Evolutionary conservation across 1,139 yeast genomes (phyloP), one percentile per base, ranked within the genome.

Genomic region (Taphrina betulina): DNA sequence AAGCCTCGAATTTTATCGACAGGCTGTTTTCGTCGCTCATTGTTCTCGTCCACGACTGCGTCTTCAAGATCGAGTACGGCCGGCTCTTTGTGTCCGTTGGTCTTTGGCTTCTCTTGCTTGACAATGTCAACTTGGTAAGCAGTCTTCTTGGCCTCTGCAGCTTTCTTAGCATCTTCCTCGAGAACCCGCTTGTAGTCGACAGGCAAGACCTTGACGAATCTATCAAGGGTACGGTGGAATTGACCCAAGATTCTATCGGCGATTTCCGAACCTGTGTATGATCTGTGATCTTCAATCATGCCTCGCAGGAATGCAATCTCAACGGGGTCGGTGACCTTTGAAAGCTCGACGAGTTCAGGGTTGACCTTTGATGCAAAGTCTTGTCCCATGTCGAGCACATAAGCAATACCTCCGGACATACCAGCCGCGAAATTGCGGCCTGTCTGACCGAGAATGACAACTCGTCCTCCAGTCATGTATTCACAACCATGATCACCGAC

Each of bases 361-460:
- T 92, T 92, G 63, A 87, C 90, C 73, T 85, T 85, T 60, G 82
- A 82, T 62, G 76, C 73, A 67, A 92, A 90, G 69, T 89, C 96
- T 69, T 90, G 96, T 55, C 94, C 96, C 78, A 92, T 86, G 67
- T 90, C 95, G 66, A 90, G 78, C 60, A 94, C 96, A 69, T 92
- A 92, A 29, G 96, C 95, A 71, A 92, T 92, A 81, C 98, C 98
- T 73, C 98, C 98, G 66, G 96, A 90, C 87, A 94, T 94, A 77
- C 98, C 98, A 57, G 98, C 96, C 43, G 96, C 97, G 71, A 92
- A 92, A 75, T 89, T 85, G 64, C 97, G 82, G 60, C 96, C 97
- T 67, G 95, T 86, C 58, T 82, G 74, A 52, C 97, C 96, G 64
- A 92, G 79, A 55, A 92, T 88, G 68, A 92, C 87, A 60, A 92